Evolutionary conservation across 139 green algal species (phyloP).

Genomic region (Chlorella sp.): DNA sequence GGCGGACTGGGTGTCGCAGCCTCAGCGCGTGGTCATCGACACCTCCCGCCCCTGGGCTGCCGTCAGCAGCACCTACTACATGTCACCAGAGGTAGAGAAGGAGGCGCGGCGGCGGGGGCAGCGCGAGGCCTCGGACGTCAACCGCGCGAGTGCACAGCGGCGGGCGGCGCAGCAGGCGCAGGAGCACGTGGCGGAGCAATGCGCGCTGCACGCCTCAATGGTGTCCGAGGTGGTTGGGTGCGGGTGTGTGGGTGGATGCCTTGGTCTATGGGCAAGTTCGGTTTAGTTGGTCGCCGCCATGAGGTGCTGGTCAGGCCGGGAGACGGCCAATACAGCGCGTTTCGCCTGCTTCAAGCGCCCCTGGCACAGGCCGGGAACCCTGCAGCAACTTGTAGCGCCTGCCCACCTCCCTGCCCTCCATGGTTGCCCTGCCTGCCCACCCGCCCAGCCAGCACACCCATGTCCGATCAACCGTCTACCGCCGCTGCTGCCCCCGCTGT

Average conservation of each 20-base stretch:
- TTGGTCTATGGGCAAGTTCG: too few relatives aligned
- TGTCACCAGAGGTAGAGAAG: constrained; percentile 21
- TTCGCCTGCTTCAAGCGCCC: neutral
- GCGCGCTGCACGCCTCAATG: neutral
- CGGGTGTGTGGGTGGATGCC: too few relatives aligned
- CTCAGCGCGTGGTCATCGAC: constrained; percentile 19
- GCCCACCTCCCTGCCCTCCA: too few relatives aligned
- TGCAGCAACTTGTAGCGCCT: too few relatives aligned
- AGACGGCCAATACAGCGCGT: neutral
- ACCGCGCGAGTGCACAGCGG: neutral
- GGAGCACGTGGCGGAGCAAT: constrained; percentile 9
- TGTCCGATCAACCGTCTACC: neutral
- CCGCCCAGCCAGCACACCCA: neutral
- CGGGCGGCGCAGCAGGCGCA: neutral
- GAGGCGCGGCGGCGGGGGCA: constrained; percentile 12
- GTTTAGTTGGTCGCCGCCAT: neutral
- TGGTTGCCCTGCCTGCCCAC: neutral
- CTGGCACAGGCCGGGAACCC: too few relatives aligned
- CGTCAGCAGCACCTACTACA: constrained; percentile 27
- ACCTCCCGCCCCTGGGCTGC: constrained; percentile 17
- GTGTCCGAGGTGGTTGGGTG: neutral
- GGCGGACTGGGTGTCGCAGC: neutral
- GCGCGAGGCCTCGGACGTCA: constrained; percentile 22
- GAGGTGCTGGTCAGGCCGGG: neutral
- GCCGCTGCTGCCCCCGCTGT: neutral